Evolutionary conservation across 83 land plant genomes (phyloP), one percentile per base, ranked within the genome.

Genomic region (Diphasiastrum complanatum): DNA sequence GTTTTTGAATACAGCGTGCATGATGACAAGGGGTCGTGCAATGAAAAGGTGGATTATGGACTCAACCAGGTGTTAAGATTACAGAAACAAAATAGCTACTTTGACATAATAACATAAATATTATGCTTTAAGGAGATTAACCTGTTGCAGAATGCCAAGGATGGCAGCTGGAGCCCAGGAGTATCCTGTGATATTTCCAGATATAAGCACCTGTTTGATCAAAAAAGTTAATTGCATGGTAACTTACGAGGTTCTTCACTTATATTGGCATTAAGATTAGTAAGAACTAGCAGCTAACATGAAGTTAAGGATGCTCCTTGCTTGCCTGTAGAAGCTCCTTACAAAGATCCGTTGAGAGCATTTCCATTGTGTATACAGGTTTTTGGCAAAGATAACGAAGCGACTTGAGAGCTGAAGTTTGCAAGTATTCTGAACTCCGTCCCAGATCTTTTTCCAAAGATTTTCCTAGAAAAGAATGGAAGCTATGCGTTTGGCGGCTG

Each of bases 291-390:
- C 25, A 26, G 64, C 33, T 36, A 36, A 52, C n/a, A 38, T 61
- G 22, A 3, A 29, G 28, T 30, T 5, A 20, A 38, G 19, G 22
- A 16, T 1, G 25, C 30, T 61, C 16, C 8, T 60, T 27, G 36
- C 54, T 33, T 36, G 87, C 97, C 93, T 83, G 84, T 37, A 89
- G 40, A 51, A 93, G 65, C 67, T 93, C 99, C 67, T 61, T 28
- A 70, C 84, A 89, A 5, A 78, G 60, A 45, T 89, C 81, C 11
- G 41, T 14, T 8, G 84, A 74, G 27, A 93, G 73, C 81, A 79
- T 78, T 12, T 78, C 78, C 19, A 51, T 47, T 35, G 59, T 52
- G 46, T 81, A 81, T 63, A 89, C 85, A 2, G 60, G 80, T 58
- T 75, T 49, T 1, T 73, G 72, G 23, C 77, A 73, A 29, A 92